These are phyloP conservation scores for Basipetospora chlamydospora DNA, from an alignment of 2,329 filamentous ascomycete genomes.

Conservation along the genomic window DNA sequence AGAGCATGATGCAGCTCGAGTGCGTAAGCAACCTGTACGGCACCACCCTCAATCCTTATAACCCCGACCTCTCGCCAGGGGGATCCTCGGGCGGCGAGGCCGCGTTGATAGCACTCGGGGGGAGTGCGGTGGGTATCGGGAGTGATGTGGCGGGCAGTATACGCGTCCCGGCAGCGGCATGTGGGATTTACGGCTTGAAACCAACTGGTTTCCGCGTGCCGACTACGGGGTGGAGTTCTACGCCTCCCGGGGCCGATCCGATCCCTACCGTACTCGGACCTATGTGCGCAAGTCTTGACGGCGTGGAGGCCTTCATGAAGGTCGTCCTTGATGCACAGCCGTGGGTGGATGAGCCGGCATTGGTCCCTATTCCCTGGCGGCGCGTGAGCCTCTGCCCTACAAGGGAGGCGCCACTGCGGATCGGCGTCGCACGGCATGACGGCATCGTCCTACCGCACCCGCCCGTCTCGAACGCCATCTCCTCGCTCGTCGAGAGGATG, in stretches of 20 bases:
- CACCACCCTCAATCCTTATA: slow-evolving; percentile 47
- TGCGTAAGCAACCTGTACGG: slow-evolving; percentile 49
- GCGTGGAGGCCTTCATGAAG: slow-evolving; percentile 19
- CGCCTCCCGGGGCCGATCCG: slow-evolving; percentile 10
- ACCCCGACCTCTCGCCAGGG: slow-evolving; percentile 43
- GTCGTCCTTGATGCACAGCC: background rate
- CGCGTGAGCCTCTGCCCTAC: background rate
- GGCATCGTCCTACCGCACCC: slow-evolving; percentile 45
- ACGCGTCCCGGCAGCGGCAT: slow-evolving; percentile 20
- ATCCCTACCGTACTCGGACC: slow-evolving; percentile 25
- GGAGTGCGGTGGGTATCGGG: slow-evolving; percentile 25
- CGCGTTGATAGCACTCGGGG: slow-evolving; percentile 24
- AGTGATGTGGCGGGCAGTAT: slow-evolving; percentile 27
- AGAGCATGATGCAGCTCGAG: slow-evolving; percentile 40
- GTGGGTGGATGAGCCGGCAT: slow-evolving; percentile 13
- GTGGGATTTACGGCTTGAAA: slow-evolving; percentile 14
- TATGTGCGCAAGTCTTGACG: slow-evolving; percentile 20
- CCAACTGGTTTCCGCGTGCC: slow-evolving; percentile 10
- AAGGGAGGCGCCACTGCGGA: slow-evolving; percentile 31
- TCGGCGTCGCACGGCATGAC: slow-evolving; percentile 47
- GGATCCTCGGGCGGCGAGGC: slow-evolving; percentile 47
- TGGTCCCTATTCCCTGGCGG: slow-evolving; percentile 12
- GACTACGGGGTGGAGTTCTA: slow-evolving; percentile 6
- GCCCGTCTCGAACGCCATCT: slow-evolving; percentile 42
- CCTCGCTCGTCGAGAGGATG: slow-evolving; percentile 37